A percentile compares a stretch with the other conserved stretches of the same genome.
Conservation (phyloP, 345 rosid species). For the Gossypium bickii region DNA sequence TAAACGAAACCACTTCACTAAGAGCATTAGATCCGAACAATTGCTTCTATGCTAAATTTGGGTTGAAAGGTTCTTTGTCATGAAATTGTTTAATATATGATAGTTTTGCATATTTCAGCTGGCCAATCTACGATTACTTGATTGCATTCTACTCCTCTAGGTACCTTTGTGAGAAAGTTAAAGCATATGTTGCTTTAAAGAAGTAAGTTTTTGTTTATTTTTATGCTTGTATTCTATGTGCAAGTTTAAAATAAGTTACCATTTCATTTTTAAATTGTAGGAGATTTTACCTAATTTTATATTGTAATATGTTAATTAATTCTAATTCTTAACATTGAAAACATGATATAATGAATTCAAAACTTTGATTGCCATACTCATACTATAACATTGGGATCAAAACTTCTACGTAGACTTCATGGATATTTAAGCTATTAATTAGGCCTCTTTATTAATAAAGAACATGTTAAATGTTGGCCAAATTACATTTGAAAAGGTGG, state of each 20-base stretch:
- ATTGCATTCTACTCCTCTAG: conserved; percentile 91
- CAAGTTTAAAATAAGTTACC: not conserved
- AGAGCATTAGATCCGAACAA: no score
- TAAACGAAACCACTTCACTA: no score
- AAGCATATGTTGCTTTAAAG: conserved; percentile 71
- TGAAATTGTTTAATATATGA: conserved; percentile 20
- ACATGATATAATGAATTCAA: not conserved
- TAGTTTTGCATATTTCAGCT: conserved; percentile 52
- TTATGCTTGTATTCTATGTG: not conserved
- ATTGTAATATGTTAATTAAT: not conserved
- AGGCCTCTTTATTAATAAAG: not conserved
- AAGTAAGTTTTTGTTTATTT: conserved; percentile 46
- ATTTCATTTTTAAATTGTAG: not conserved
- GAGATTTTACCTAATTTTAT: not conserved
- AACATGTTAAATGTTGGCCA: not conserved
- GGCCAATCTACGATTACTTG: conserved; percentile 94
- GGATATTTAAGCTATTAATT: not conserved
- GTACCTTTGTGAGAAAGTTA: conserved; percentile 78
- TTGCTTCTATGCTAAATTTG: no score
- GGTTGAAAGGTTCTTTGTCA: conserved; percentile 3
- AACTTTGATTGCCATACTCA: not conserved
- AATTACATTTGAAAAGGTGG: conserved; percentile 2
- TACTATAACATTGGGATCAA: not conserved
- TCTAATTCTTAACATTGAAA: not conserved
- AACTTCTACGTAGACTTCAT: not conserved